A percentile compares a stretch with the other conserved stretches of the same genome.
Conservation (phyloP, 106 monocot species). For the Vanilla planifolia region DNA sequence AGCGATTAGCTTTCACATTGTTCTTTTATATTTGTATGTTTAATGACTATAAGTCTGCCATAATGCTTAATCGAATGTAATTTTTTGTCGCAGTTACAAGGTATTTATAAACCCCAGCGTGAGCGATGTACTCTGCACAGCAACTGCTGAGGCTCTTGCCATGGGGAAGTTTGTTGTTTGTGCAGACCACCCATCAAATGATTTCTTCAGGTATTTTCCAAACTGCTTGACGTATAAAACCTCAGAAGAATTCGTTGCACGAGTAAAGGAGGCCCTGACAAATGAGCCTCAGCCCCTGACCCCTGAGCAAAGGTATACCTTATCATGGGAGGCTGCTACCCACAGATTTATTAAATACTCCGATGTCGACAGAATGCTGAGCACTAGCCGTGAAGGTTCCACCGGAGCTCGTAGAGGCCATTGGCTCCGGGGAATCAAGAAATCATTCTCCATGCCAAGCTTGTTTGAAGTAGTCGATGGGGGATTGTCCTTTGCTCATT, state of each 20-base stretch:
- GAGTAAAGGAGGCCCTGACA: slow-evolving; percentile 66
- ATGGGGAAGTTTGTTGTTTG: slow-evolving; percentile 99
- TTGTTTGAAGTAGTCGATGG: slow-evolving; percentile 64
- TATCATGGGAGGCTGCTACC: slow-evolving; percentile 99
- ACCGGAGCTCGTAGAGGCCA: not conserved
- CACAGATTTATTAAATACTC: slow-evolving; percentile 81
- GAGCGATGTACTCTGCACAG: slow-evolving; percentile 96
- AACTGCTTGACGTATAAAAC: slow-evolving; percentile 93
- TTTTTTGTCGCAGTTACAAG: slow-evolving; percentile 60
- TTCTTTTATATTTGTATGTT: no score
- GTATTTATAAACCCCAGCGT: slow-evolving; percentile 95
- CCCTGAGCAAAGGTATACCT: slow-evolving; percentile 59
- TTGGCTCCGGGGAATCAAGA: slow-evolving; percentile 18
- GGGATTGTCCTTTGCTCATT: slow-evolving; percentile 81
- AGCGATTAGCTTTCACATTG: not conserved
- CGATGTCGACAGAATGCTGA: slow-evolving; percentile 70
- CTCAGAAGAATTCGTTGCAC: slow-evolving; percentile 79
- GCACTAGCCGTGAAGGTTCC: slow-evolving; percentile 8
- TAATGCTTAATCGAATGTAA: not conserved
- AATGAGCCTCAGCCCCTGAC: slow-evolving; percentile 80
- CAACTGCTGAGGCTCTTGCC: slow-evolving; percentile 97
- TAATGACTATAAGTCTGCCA: no score
- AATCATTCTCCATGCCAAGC: slow-evolving; percentile 51
- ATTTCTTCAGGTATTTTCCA: slow-evolving; percentile 86
- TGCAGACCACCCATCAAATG: slow-evolving; percentile 98